Conservation (phyloP, 2,329 filamentous ascomycete genomes). For the Colletotrichum agaves region DNA sequence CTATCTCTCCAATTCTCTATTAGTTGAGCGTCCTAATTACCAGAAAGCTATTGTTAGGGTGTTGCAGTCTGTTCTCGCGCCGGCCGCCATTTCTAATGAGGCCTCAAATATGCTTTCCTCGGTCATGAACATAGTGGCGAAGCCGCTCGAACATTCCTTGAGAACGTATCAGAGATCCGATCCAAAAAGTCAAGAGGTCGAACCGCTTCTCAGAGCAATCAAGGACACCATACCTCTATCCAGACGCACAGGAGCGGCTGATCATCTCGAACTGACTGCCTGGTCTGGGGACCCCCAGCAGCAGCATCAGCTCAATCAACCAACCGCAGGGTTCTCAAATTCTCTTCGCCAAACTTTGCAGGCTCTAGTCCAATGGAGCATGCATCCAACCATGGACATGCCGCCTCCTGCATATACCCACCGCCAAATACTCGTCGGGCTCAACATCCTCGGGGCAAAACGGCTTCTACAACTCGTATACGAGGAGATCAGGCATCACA, state of each 20-base stretch:
- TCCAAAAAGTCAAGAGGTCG: constrained; percentile 75
- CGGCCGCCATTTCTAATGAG: constrained; percentile 76
- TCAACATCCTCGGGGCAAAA: constrained; percentile 70
- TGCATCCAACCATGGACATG: constrained; percentile 63
- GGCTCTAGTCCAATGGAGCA: constrained; percentile 73
- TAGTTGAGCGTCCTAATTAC: constrained; percentile 71
- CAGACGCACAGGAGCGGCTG: constrained; percentile 70
- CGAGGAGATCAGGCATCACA: constrained; percentile 74
- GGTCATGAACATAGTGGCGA: constrained; percentile 77
- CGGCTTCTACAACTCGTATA: constrained; percentile 70
- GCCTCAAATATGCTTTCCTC: constrained; percentile 76
- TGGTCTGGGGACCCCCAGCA: constrained; percentile 60
- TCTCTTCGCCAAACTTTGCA: constrained; percentile 71
- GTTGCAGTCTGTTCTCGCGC: constrained; percentile 77
- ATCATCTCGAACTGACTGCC: constrained; percentile 73
- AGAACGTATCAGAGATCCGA: constrained; percentile 73
- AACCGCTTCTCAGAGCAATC: constrained; percentile 74
- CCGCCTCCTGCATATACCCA: constrained; percentile 77
- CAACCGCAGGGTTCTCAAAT: constrained; percentile 65
- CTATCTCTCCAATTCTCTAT: constrained; percentile 77
- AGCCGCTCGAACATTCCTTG: constrained; percentile 74
- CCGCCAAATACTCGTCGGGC: constrained; percentile 71
- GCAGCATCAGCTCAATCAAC: constrained; percentile 47
- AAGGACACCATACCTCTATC: constrained; percentile 67
- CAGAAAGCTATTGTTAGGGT: constrained; percentile 77